These are phyloP conservation scores for Erodium trifolium DNA, from an alignment of 441 rosid genomes.

Conservation along the genomic window DNA sequence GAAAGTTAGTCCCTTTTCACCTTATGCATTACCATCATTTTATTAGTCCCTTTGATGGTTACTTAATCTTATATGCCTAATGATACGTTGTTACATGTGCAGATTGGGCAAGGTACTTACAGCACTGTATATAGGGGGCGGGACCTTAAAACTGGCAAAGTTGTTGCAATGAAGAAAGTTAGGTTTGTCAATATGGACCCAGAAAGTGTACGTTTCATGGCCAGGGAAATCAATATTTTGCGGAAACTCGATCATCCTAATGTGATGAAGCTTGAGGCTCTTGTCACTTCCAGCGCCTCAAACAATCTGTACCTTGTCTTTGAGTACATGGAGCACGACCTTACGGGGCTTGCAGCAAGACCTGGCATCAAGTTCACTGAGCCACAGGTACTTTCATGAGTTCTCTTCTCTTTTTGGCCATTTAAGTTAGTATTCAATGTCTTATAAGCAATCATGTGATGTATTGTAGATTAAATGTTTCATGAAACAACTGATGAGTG, in stretches of 20 bases:
- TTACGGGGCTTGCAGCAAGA: conserved; percentile 89
- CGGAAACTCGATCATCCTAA: conserved; percentile 93
- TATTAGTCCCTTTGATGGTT: no score
- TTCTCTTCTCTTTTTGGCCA: no score
- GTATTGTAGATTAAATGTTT: conserved; percentile 80
- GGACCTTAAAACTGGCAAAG: conserved; percentile 79
- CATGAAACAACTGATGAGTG: conserved; percentile 69
- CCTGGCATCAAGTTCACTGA: conserved; percentile 88
- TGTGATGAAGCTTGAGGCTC: conserved; percentile 88
- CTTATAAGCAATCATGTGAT: background rate
- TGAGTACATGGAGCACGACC: conserved; percentile 97
- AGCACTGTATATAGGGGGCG: conserved; percentile 94
- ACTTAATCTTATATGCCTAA: no score
- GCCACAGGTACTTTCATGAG: conserved; percentile 46
- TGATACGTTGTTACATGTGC: conserved; percentile 22
- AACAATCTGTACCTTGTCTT: conserved; percentile 91
- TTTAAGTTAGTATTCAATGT: no score
- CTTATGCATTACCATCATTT: background rate
- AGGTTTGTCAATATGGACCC: conserved; percentile 95
- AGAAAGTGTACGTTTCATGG: conserved; percentile 97
- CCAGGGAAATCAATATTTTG: conserved; percentile 88
- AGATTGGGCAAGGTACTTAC: conserved; percentile 99
- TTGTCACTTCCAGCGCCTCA: conserved; percentile 97
- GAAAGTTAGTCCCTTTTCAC: conserved; percentile 45
- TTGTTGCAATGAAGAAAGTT: conserved; percentile 95